Base-by-base conservation (phyloP, 257 asterid genomes). In the Lantana camara region DNA sequence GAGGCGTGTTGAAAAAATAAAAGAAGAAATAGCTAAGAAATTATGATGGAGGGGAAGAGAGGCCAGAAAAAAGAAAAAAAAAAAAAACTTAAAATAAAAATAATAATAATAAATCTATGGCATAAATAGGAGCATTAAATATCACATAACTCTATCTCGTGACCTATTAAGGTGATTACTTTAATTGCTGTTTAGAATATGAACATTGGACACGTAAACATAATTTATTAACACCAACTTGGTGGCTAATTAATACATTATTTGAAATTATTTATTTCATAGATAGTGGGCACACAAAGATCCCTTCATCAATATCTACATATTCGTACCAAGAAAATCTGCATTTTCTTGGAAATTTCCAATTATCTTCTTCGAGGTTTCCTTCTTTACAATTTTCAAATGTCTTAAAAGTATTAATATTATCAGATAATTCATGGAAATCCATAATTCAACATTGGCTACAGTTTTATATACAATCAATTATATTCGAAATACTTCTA, bases 301-400 rank as follows among this genome's bases (percentile, higher is more conserved):
- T 73, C 73, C 59, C 67, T 51, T 60, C 65, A 44, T 38, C 61
- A 40, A 49, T 65, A 41, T 58, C 53, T 44, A 70, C 41, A 27
- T 23, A 14, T 23, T 60, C 35, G 61, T 73, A 44, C 59, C 40
- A 73, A 32, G 60, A 52, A 46, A 66, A 73, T 66, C 64, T 38
- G 17, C 55, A 35, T 21, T 50, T 47, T 27, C 6, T 34, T 15
- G 23, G 59, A 24, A 57, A 13, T 30, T 57, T 46, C 58, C 61
- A 27, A 40, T 40, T 14, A 9, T 49, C 1, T 45, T 27, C 44
- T 44, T 52, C 29, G n/a, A 1, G 15, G 16, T 12, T 24, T 29
- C 6, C 37, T 32, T 9, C 16, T 52, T 40, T 27, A 5, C 10
- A 21, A 2, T 22, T 21, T 51, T 9, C 35, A 51, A 24, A 51